Percentiles rank a stretch among this genome's conserved stretches.
These are phyloP conservation scores for Penicillium samsonianum DNA, from an alignment of 495 filamentous ascomycete genomes.

Conservation along the genomic window DNA sequence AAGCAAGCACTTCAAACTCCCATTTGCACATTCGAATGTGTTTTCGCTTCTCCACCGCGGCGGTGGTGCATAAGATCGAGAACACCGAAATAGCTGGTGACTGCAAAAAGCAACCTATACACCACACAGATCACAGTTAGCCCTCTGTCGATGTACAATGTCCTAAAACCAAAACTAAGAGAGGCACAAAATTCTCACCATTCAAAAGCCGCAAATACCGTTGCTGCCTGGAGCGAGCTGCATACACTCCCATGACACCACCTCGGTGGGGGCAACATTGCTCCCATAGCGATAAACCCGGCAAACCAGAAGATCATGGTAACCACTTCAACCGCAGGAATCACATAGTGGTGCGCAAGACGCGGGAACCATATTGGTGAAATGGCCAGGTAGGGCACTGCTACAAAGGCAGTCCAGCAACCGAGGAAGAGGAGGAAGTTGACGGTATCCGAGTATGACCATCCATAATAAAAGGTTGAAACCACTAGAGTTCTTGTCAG, in stretches of 20 bases:
- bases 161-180: not conserved
- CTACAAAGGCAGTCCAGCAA: slow-evolving; percentile 68
- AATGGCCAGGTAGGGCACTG: slow-evolving; percentile 64
- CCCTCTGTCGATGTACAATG: not conserved
- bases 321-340: slow-evolving; percentile 65
- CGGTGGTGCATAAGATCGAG: slow-evolving; percentile 26
- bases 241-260: slow-evolving; percentile 52
- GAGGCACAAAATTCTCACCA: slow-evolving; percentile 46
- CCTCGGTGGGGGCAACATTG: slow-evolving; percentile 50
- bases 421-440: slow-evolving; percentile 75
- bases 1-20: slow-evolving; percentile 18
- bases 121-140: slow-evolving; percentile 3
- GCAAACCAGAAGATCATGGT: slow-evolving; percentile 91
- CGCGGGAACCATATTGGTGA: slow-evolving; percentile 60
- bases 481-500: slow-evolving; percentile 27
- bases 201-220: slow-evolving; percentile 57
- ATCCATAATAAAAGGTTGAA: slow-evolving; percentile 25
- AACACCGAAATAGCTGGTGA: slow-evolving; percentile 37
- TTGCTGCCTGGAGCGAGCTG: slow-evolving; percentile 49
- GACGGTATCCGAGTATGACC: slow-evolving; percentile 44
- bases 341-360: slow-evolving; percentile 58
- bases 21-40: slow-evolving; percentile 26
- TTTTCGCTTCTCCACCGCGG: slow-evolving; percentile 22
- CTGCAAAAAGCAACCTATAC: slow-evolving; percentile 53
- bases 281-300: slow-evolving; percentile 73